Conservation (phyloP, 1,139 yeast genomes). For the Candida tropicalis region DNA sequence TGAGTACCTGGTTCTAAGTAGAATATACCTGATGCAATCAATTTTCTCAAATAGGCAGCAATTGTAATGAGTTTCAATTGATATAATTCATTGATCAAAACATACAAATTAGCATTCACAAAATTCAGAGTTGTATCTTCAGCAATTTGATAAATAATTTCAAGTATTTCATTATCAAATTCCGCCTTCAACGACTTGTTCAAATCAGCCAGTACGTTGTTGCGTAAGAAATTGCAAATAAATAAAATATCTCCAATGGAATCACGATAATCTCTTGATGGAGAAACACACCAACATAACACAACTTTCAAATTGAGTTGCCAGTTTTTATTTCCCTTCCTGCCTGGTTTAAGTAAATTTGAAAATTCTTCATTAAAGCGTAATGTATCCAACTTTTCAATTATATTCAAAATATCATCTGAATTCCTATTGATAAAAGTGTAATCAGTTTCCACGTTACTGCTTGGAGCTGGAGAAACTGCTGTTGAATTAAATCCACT, state of each 20-base stretch:
- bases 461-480: background rate
- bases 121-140: slow-evolving; percentile 27
- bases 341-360: slow-evolving; percentile 28
- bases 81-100: slow-evolving; percentile 58
- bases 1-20: slow-evolving; percentile 44
- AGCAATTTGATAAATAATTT: slow-evolving; percentile 48
- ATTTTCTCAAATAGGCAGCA: slow-evolving; percentile 70
- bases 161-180: slow-evolving; percentile 52
- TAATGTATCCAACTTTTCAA: slow-evolving; percentile 37
- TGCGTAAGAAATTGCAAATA: slow-evolving; percentile 42
- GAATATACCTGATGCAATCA: slow-evolving; percentile 83
- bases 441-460: slow-evolving; percentile 13
- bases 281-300: slow-evolving; percentile 54
- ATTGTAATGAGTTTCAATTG: slow-evolving; percentile 55
- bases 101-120: slow-evolving; percentile 42
- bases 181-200: slow-evolving; percentile 38
- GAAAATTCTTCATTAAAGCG: slow-evolving; percentile 36
- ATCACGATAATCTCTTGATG: slow-evolving; percentile 30
- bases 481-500: background rate
- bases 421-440: slow-evolving; percentile 29
- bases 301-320: slow-evolving; percentile 38
- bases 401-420: slow-evolving; percentile 35
- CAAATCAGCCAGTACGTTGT: slow-evolving; percentile 28
- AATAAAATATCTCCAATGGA: slow-evolving; percentile 39
- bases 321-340: slow-evolving; percentile 32